phyloP scores from a whole-genome alignment of 163 green algal genomes.

The Chlorella variabilis region DNA sequence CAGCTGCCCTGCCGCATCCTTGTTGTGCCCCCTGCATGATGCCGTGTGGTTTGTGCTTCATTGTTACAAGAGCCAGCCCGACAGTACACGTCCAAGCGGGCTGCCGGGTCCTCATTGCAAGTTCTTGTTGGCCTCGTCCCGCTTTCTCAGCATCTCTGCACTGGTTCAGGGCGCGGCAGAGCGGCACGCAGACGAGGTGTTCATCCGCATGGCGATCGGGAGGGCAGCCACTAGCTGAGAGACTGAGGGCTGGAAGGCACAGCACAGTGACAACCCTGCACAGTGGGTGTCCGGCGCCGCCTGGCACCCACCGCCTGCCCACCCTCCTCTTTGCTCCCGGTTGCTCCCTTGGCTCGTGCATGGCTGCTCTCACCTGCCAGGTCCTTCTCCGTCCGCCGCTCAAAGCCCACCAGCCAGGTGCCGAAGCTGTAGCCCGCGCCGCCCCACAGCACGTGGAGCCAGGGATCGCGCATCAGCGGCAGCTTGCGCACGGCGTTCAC shows the following conservation, averaged over 20 bases:
- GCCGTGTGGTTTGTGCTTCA: too few species aligned
- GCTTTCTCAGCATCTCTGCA: conserved; percentile 42
- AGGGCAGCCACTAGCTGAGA: too few species aligned
- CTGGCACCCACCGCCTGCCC: too few species aligned
- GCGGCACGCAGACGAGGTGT: too few species aligned
- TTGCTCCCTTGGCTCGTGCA: too few species aligned
- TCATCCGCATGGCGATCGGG: not conserved
- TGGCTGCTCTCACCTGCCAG: conserved; percentile 49
- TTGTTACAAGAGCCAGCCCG: not conserved
- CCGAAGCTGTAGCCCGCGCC: conserved; percentile 47
- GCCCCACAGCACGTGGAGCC: conserved; percentile 50
- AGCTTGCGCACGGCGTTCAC: conserved; percentile 64
- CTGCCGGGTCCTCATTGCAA: not conserved
- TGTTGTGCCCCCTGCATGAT: too few species aligned
- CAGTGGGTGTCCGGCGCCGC: too few species aligned
- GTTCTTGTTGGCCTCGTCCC: conserved; percentile 32
- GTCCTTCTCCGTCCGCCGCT: conserved; percentile 53
- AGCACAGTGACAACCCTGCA: not conserved
- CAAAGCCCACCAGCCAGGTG: conserved; percentile 47
- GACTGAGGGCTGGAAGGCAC: not conserved
- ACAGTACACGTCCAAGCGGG: too few species aligned
- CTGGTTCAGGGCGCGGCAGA: too few species aligned
- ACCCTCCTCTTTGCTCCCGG: too few species aligned
- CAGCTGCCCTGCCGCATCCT: too few species aligned
- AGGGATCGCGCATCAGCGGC: conserved; percentile 56